Percentiles rank a stretch among this genome's conserved stretches.
Evolutionary conservation across 306 rosid species (phyloP).

Genomic region (Senna siamea): DNA sequence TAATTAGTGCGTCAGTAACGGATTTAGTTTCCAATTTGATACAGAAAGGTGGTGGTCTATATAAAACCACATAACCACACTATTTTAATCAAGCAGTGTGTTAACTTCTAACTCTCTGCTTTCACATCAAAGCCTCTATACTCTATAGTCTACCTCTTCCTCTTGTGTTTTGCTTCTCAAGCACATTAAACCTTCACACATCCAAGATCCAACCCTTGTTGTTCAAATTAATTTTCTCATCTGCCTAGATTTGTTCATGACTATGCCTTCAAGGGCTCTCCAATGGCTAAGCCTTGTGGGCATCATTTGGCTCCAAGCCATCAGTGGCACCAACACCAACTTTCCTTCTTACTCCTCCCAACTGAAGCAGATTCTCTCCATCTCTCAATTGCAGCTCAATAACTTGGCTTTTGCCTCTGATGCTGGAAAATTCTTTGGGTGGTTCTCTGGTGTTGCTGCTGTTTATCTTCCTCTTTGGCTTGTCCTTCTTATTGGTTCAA

Average conservation of each 20-base stretch:
- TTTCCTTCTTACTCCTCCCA: conserved; percentile 89
- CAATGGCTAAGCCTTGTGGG: conserved; percentile 88
- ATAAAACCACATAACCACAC: too few relatives aligned
- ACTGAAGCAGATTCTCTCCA: conserved; percentile 59
- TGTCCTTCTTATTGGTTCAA: conserved; percentile 71
- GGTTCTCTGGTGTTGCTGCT: conserved; percentile 70
- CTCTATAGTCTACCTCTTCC: too few relatives aligned
- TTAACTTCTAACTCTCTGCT: too few relatives aligned
- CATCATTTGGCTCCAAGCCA: conserved; percentile 82
- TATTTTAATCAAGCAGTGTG: too few relatives aligned
- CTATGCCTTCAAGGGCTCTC: conserved; percentile 50
- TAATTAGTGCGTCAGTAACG: too few relatives aligned
- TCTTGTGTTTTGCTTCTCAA: too few relatives aligned
- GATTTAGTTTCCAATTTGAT: too few relatives aligned
- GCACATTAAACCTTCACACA: too few relatives aligned
- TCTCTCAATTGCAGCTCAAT: conserved; percentile 81
- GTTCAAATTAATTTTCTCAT: neutral
- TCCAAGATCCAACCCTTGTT: too few relatives aligned
- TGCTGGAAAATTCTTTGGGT: conserved; percentile 81
- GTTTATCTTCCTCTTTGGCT: conserved; percentile 74
- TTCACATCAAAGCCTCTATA: too few relatives aligned
- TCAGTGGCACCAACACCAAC: conserved; percentile 75
- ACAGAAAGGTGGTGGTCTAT: too few relatives aligned
- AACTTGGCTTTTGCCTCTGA: conserved; percentile 94
- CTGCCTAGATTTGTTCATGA: neutral